Percentiles rank a stretch among this genome's conserved stretches.
Conservation (phyloP, 148 eudicot species). For the Chenopodium berlandieri region DNA sequence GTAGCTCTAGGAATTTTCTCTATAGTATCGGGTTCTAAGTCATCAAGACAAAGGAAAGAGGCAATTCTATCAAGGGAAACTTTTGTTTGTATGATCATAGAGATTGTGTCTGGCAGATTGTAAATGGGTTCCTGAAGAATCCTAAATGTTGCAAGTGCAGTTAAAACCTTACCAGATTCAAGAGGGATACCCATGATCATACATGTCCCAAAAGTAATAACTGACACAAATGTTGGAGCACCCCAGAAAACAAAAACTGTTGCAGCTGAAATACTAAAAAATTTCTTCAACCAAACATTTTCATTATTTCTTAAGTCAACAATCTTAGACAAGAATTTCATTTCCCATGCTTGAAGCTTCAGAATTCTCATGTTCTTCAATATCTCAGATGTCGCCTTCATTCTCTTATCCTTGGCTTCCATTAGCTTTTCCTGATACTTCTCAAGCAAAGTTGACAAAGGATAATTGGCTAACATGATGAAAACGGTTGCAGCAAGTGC, state of each 20-base stretch:
- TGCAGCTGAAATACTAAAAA: slow-evolving; percentile 27
- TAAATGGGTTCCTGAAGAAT: slow-evolving; percentile 51
- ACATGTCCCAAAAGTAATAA: slow-evolving; percentile 39
- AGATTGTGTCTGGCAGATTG: slow-evolving; percentile 47
- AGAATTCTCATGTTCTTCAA: slow-evolving; percentile 49
- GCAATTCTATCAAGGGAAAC: slow-evolving; percentile 56
- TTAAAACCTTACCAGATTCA: slow-evolving; percentile 45
- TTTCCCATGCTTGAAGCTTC: slow-evolving; percentile 53
- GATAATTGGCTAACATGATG: slow-evolving; percentile 41
- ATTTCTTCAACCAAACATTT: slow-evolving; percentile 42
- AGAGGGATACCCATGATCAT: slow-evolving; percentile 42
- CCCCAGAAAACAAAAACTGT: slow-evolving; percentile 42
- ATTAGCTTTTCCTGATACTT: slow-evolving; percentile 45
- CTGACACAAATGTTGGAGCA: slow-evolving; percentile 45
- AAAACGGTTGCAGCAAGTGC: slow-evolving; percentile 33
- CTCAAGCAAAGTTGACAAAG: slow-evolving; percentile 35
- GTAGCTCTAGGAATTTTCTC: slow-evolving; percentile 38
- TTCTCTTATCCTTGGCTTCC: slow-evolving; percentile 45
- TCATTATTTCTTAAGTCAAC: slow-evolving; percentile 35
- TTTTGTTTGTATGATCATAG: slow-evolving; percentile 51
- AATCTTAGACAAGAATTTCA: slow-evolving; percentile 48
- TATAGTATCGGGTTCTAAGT: slow-evolving; percentile 35
- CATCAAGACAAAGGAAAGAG: slow-evolving; percentile 45
- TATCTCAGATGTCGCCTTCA: slow-evolving; percentile 52
- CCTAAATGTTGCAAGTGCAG: slow-evolving; percentile 50